Conservation (phyloP, 345 rosid species). For the Passiflora organensis region DNA sequence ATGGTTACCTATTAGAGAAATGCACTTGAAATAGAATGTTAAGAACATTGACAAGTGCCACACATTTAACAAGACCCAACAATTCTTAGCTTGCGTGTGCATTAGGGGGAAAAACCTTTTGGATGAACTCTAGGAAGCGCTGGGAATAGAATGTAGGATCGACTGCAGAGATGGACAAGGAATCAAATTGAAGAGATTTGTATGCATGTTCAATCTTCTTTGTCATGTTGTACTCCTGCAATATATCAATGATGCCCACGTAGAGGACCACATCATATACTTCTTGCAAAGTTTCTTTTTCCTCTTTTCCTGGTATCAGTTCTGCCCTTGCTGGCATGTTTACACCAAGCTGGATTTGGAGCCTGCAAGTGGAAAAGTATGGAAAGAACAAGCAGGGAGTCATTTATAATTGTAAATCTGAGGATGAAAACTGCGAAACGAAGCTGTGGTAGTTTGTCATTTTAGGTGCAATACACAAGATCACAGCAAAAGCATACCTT, state of each 20-base stretch:
- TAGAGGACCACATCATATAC: slow-evolving; percentile 82
- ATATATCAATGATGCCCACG: slow-evolving; percentile 83
- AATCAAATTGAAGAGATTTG: slow-evolving; percentile 88
- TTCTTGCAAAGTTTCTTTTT: slow-evolving; percentile 55
- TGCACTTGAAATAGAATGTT: no score
- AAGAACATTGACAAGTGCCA: no score
- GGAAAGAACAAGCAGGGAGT: not conserved
- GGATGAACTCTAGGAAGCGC: slow-evolving; percentile 81
- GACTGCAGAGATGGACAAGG: slow-evolving; percentile 76
- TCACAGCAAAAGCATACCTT: slow-evolving; percentile 51
- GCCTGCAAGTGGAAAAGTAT: slow-evolving; percentile 32
- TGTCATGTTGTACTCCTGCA: slow-evolving; percentile 84
- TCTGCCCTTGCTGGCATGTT: slow-evolving; percentile 98
- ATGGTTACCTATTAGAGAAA: no score
- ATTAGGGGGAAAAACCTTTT: slow-evolving; percentile 67
- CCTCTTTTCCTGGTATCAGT: slow-evolving; percentile 69
- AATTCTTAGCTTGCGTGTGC: slow-evolving; percentile 13
- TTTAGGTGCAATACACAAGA: no score
- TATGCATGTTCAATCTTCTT: slow-evolving; percentile 93
- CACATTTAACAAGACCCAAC: slow-evolving; percentile 12
- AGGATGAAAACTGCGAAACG: not conserved
- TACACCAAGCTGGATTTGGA: slow-evolving; percentile 93
- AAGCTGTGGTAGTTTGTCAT: no score
- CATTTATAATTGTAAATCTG: not conserved
- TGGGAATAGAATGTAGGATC: slow-evolving; percentile 82